Evolutionary conservation across 2,329 filamentous ascomycete genomes (phyloP).

Genomic region (Penicillium polonicum): DNA sequence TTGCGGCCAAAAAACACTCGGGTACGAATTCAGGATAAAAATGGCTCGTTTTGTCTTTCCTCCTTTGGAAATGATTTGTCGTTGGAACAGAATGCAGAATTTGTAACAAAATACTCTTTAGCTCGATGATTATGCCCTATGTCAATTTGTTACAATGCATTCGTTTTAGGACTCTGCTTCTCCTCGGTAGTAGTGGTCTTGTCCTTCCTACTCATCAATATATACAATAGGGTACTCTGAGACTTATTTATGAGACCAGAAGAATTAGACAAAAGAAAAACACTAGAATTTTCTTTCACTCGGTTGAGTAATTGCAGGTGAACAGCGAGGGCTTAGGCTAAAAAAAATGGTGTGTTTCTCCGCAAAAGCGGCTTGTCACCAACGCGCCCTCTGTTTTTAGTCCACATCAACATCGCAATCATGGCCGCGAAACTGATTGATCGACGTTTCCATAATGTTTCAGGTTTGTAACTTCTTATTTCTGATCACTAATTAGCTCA

Average conservation of each 20-base stretch:
- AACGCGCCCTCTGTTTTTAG: constrained; percentile 5
- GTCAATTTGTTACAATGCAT: not conserved
- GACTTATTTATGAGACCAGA: too few relatives aligned
- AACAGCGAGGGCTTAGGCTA: not conserved
- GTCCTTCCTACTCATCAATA: not conserved
- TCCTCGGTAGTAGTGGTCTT: too few relatives aligned
- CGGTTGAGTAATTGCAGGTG: not conserved
- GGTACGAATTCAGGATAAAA: not conserved
- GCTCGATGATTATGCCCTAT: not conserved
- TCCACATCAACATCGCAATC: constrained; percentile 22
- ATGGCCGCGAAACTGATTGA: constrained; percentile 43
- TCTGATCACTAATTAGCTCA: not conserved
- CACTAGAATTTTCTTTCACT: not conserved
- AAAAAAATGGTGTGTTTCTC: constrained; percentile 9
- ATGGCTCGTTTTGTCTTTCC: not conserved
- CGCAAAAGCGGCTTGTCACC: constrained; percentile 10
- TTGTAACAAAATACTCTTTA: not conserved
- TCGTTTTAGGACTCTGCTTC: too few relatives aligned
- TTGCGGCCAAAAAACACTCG: constrained; percentile 9
- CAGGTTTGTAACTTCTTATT: constrained; percentile 27
- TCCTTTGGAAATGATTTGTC: not conserved
- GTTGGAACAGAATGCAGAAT: not conserved
- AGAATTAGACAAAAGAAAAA: not conserved
- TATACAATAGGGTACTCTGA: too few relatives aligned
- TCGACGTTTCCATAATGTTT: constrained; percentile 38